Conservation (phyloP, 2,329 filamentous ascomycete genomes). For the Mollisiaceae sp. region DNA sequence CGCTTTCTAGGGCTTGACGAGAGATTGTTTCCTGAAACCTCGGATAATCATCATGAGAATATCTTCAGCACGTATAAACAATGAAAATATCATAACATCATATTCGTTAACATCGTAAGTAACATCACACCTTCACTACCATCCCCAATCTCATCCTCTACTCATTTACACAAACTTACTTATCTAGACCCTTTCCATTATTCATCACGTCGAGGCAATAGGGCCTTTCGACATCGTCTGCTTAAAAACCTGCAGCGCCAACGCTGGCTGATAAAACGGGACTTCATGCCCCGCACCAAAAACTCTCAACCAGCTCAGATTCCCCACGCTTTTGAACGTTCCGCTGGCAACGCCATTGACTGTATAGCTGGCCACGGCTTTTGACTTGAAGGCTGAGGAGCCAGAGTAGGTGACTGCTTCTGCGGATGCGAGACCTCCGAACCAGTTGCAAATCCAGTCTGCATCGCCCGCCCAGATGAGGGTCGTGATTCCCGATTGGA, state of each 20-base stretch:
- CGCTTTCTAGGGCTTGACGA: neutral
- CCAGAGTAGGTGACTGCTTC: constrained; percentile 52
- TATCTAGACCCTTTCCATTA: neutral
- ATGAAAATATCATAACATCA: neutral
- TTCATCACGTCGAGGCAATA: constrained; percentile 43
- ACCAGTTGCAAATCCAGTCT: constrained; percentile 54
- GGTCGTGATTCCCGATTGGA: constrained; percentile 54
- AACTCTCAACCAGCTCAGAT: constrained; percentile 55
- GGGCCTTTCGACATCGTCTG: constrained; percentile 49
- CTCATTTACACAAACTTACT: neutral
- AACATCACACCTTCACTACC: neutral
- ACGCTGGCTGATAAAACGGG: constrained; percentile 45
- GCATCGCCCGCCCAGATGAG: constrained; percentile 62
- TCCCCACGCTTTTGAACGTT: constrained; percentile 55
- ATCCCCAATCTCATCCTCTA: neutral
- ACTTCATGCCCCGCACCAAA: constrained; percentile 52
- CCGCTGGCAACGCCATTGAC: constrained; percentile 54
- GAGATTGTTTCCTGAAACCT: neutral
- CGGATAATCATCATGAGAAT: neutral
- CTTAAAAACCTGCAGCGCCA: constrained; percentile 52
- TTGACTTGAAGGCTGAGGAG: constrained; percentile 47
- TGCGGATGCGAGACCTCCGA: constrained; percentile 54
- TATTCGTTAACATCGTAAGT: neutral
- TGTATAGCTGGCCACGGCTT: constrained; percentile 49
- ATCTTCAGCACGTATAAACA: neutral